A percentile compares a stretch with the other conserved stretches of the same genome.
phyloP scores from a whole-genome alignment of 2,329 filamentous ascomycete genomes.

The Thermomyces lanuginosus region DNA sequence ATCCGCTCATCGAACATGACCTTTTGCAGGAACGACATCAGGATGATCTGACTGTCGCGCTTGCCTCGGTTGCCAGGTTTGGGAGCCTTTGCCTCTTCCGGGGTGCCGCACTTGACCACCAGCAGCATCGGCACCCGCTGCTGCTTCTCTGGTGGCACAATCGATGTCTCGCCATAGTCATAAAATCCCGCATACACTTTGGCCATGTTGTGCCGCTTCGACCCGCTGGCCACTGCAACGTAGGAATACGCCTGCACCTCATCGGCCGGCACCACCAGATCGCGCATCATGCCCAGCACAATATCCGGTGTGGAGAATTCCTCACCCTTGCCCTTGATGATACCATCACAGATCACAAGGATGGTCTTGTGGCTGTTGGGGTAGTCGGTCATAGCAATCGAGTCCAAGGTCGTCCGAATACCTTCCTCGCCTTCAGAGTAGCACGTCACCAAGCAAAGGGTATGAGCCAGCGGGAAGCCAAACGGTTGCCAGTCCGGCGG shows the following conservation, averaged over 20 bases:
- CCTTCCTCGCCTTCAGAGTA: conserved; percentile 94
- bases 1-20: conserved; percentile 99
- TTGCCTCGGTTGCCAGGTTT: conserved; percentile 98
- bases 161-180: conserved; percentile 71
- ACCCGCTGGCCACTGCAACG: conserved; percentile 85
- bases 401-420: conserved; percentile 84
- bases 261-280: conserved; percentile 61
- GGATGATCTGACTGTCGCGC: conserved; percentile 94
- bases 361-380: conserved; percentile 98
- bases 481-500: conserved; percentile 96
- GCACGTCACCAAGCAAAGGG: conserved; percentile 85
- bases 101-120: conserved; percentile 88
- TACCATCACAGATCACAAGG: conserved; percentile 87
- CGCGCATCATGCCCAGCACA: conserved; percentile 83
- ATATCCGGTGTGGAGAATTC: conserved; percentile 75
- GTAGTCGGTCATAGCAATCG: conserved; percentile 92
- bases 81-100: conserved; percentile 59
- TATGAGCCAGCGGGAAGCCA: conserved; percentile 82
- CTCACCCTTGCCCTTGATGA: conserved; percentile 94
- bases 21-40: conserved; percentile 99
- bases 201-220: conserved; percentile 98
- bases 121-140: conserved; percentile 97
- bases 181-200: conserved; percentile 98
- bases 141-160: conserved; percentile 70
- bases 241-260: conserved; percentile 88